Evolutionary conservation across 768 basidiomycete genomes (phyloP), one percentile per base, ranked within the genome.

Genomic region (Collybia mongolica): DNA sequence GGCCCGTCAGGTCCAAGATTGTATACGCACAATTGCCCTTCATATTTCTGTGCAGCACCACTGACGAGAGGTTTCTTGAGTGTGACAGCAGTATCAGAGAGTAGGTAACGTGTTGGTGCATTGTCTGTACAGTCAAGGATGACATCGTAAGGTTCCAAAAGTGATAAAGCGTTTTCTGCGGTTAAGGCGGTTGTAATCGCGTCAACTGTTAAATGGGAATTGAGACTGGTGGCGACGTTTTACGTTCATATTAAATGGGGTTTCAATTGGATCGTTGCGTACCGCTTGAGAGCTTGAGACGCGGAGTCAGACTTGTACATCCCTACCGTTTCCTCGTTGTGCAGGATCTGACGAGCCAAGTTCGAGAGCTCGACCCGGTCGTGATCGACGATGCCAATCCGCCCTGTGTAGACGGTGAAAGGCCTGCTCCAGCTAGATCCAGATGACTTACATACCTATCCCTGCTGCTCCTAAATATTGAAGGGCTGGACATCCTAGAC

Each of bases 91-190:
- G 83, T 81, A 64, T 98, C 95, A 20, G 92, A 94, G 46, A 99
- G 77, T 17, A 98, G 81, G 67, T 98, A 98, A 5, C 97, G 87
- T 0, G 93, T 94, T 2, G 89, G 83, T 1, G 87, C 82, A 55
- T 97, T 96, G 70, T 98, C 95, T 3, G 94, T 97, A 72, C 95
- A 98, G 69, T 98, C 96, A 14, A 98, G 73, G 44, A 98, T 75
- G 45, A 97, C 67, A 63, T 88, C 82, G 60, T 91, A 93, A 1
- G 76, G 61, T 9, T 62, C 55, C 9, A 95, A 71, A 18, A 90
- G 67, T 14, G 67, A 53, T n/a, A 81, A 52, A 0, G 93, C 90
- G 56, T 93, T 93, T 22, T 68, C 60, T 6, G 88, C 58, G 15
- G 74, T 65, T 36, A 97, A 73, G 1, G 83, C 76, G 12, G 73